Evolutionary conservation across 805 yeast genomes (phyloP), one percentile per base, ranked within the genome.

Genomic region (Peterozyma xylosa): DNA sequence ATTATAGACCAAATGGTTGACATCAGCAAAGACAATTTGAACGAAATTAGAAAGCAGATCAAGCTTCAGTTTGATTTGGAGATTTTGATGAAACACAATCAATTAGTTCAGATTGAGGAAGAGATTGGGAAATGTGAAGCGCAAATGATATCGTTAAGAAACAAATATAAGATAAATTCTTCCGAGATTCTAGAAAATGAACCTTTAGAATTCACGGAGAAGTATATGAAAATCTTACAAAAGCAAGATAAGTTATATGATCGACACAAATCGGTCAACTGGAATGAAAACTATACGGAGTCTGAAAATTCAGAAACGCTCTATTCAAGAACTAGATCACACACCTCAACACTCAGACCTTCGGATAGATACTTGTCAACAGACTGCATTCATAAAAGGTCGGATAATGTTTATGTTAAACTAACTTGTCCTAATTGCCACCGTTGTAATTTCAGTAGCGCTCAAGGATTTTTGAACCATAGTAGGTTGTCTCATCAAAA

Each of bases 391-490:
- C 82, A 80, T 53, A 67, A 80, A 48, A 59, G 88, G 48, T 75
- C 82, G 5, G 93, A 86, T 57, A 90, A 90, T 2, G 68, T 82
- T 1, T 62, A 82, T 16, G 88, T 86, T 2, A 69, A 79, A 40
- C 67, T 86, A 33, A 78, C 78, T 9, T 86, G 95, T 57, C 76
- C 80, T 1, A 74, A 71, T 41, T 86, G 95, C 60, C 72, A 68
- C 10, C 60, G 90, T 42, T 71, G 78, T 36, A 85, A 83, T 48
- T 86, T 86, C 55, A 80, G 86, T 9, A 76, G 85, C 11, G 86
- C 89, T 0, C 93, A 86, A 56, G 93, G 93, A 13, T 83, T 86
- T 51, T 70, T 84, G 33, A 86, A 84, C 57, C 95, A 86, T 58
- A 76, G 83, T 43, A 68, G 93, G 46, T 71, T 82, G 21, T 84